Conservation (phyloP, 2,329 filamentous ascomycete genomes). For the Sporothrix dimorphospora region DNA sequence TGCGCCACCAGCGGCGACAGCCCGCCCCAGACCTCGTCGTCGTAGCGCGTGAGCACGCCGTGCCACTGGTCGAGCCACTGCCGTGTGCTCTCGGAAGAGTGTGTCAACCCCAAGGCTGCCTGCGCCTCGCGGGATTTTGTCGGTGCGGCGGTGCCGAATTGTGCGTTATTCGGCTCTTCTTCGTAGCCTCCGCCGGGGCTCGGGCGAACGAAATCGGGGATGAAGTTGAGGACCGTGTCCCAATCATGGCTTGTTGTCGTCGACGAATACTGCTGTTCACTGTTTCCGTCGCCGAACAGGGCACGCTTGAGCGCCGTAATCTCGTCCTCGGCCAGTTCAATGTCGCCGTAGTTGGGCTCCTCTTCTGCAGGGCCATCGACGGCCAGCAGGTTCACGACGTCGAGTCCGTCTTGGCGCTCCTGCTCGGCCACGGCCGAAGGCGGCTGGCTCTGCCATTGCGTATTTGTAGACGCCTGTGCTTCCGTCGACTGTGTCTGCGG, state of each 20-base stretch:
- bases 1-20: conserved; percentile 58
- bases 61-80: conserved; percentile 60
- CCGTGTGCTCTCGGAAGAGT: conserved; percentile 45
- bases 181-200: conserved; percentile 33
- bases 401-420: conserved; percentile 45
- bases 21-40: conserved; percentile 71
- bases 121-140: conserved; percentile 25
- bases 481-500: neutral
- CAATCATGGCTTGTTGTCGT: conserved; percentile 40
- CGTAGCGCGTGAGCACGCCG: conserved; percentile 59
- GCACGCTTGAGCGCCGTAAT: conserved; percentile 43
- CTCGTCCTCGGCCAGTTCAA: conserved; percentile 39
- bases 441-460: neutral
- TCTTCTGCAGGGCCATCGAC: conserved; percentile 32
- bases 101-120: conserved; percentile 46
- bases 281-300: conserved; percentile 41
- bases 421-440: conserved; percentile 41
- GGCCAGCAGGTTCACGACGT: conserved; percentile 45
- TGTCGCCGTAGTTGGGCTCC: conserved; percentile 32
- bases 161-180: conserved; percentile 21
- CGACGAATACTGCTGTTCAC: neutral
- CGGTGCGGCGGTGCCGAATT: neutral
- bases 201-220: conserved; percentile 48
- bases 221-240: conserved; percentile 56
- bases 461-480: neutral